Base-by-base conservation (phyloP, 2,329 filamentous ascomycete genomes). In the Neofusicoccum umdonicola region DNA sequence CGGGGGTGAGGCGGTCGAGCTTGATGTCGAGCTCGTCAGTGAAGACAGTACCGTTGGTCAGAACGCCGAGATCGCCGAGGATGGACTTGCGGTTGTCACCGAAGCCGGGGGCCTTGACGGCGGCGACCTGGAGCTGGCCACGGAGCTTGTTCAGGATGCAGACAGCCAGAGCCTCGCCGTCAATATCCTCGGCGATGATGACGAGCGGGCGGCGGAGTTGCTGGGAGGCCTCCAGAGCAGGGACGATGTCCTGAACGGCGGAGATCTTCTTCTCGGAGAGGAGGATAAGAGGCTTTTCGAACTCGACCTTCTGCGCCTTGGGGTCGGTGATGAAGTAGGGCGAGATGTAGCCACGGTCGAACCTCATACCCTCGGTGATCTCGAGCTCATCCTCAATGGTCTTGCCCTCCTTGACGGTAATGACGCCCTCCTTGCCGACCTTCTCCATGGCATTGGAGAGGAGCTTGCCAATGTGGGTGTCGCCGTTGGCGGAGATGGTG, bases 191-290 rank as follows among this genome's bases (percentile, higher is more conserved):
- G 68, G 95, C 95, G 76, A 99, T 96, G 84, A 99, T 99, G 78
- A 99, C 90, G 58, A 99, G 90, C 69, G 95, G 95, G 70, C 95
- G 91, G 80, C 95, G 93, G 79, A 92, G 87, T 82, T 97, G 93
- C 73, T 95, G 97, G 66, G 95, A 98, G 71, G 92, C 92, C 85
- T 99, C 95, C 65, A 99, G 92, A 69, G 95, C 93, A 69, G 95
- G 95, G 76, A 99, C 94, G 77, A 99, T 98, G 81, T 99, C 95
- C 84, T 98, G 94, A 66, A 98, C 95, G 67, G 93, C 92, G 61
- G 95, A 99, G 82, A 99, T 99, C 90, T 99, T 99, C 91, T 97
- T 98, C 88, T 99, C 95, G 8, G 95, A 98, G 64, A 99, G 91
- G 58, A 99, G 91, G 79, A 99, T 95, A 77, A 99, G 83, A 70